A percentile compares a stretch with the other conserved stretches of the same genome.
Conservation (phyloP, 1,284 basidiomycete genomes). For the Cryptococcus maquisensis region DNA sequence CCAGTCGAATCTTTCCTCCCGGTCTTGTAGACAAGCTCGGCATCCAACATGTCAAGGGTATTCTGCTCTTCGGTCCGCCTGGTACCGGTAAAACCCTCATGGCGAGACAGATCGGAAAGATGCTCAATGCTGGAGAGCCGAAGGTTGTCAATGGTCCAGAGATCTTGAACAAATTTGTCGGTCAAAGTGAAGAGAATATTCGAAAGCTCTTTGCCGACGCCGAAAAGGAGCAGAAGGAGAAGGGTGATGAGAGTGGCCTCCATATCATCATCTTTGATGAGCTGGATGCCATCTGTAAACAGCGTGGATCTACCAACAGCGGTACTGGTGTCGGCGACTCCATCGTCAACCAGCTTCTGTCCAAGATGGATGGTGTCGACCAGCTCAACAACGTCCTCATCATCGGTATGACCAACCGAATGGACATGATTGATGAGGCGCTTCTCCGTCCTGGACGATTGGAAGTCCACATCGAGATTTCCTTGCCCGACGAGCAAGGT, state of each 20-base stretch:
- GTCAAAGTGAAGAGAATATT: conserved; percentile 97
- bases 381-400: conserved; percentile 99
- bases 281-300: conserved; percentile 97
- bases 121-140: conserved; percentile 96
- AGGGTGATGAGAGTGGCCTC: conserved; percentile 94
- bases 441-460: conserved; percentile 95
- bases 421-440: conserved; percentile 99
- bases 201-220: conserved; percentile 96
- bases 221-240: conserved; percentile 98
- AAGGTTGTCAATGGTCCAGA: conserved; percentile 99
- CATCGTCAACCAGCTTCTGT: conserved; percentile 96
- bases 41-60: conserved; percentile 98
- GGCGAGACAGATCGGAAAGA: conserved; percentile 98
- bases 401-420: conserved; percentile 98
- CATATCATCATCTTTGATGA: conserved; percentile 99
- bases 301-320: conserved; percentile 78
- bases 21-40: conserved; percentile 95
- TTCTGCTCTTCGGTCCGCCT: conserved; percentile 91
- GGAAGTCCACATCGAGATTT: conserved; percentile 99
- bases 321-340: conserved; percentile 99
- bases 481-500: conserved; percentile 89
- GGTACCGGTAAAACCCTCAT: conserved; percentile 99
- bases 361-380: conserved; percentile 99
- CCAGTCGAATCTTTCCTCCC: conserved; percentile 95
- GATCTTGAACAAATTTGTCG: conserved; percentile 89